Evolutionary conservation across 345 rosid genomes (phyloP).

Genomic region (Cardamine occulta): DNA sequence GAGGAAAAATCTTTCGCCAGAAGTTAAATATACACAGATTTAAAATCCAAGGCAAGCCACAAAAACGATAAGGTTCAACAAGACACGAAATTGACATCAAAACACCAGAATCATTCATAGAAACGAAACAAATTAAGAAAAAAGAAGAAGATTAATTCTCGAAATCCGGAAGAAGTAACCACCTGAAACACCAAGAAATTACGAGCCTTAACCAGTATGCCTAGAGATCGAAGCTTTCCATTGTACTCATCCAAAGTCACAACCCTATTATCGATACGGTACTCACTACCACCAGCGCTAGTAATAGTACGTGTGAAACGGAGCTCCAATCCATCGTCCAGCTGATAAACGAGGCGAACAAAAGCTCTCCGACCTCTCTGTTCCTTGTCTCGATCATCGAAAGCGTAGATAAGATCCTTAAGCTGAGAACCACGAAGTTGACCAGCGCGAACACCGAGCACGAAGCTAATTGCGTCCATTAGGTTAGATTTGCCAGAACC

Average conservation of each 20-base stretch:
- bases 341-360: constrained; percentile 74
- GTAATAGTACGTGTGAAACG: constrained; percentile 77
- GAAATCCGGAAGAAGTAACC: not conserved
- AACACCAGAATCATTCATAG: not conserved
- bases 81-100: constrained; percentile 10
- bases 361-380: constrained; percentile 85
- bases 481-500: constrained; percentile 97
- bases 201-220: constrained; percentile 96
- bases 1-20: not conserved
- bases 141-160: not conserved
- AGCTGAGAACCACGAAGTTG: constrained; percentile 97
- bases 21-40: constrained; percentile 11
- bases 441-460: constrained; percentile 93
- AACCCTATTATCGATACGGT: constrained; percentile 69
- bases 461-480: constrained; percentile 99
- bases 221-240: constrained; percentile 69
- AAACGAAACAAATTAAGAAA: not conserved
- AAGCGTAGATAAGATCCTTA: constrained; percentile 94
- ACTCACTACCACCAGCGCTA: constrained; percentile 83
- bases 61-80: not conserved
- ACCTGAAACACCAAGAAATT: constrained; percentile 99
- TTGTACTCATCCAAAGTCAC: constrained; percentile 94
- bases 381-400: constrained; percentile 88
- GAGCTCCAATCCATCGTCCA: constrained; percentile 75
- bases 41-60: not conserved